These are phyloP conservation scores for Rutstroemia sp. DNA, from an alignment of 2,329 filamentous ascomycete genomes.

Conservation along the genomic window DNA sequence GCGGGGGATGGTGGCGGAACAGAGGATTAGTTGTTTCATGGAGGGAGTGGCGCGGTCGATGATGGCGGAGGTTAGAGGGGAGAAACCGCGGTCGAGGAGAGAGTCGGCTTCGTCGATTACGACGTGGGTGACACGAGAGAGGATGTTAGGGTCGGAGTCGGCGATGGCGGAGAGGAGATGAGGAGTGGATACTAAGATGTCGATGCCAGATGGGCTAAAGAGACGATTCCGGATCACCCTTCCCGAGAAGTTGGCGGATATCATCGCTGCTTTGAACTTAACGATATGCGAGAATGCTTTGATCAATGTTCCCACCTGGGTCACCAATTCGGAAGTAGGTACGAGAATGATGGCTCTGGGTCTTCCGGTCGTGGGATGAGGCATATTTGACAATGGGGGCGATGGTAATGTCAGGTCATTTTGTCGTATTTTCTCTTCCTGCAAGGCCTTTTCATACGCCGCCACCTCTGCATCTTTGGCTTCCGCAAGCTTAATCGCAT, in stretches of 20 bases:
- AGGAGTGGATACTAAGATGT: constrained; percentile 81
- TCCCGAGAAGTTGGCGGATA: constrained; percentile 70
- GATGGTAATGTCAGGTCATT: constrained; percentile 55
- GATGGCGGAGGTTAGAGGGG: constrained; percentile 72
- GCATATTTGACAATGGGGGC: constrained; percentile 52
- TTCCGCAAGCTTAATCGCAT: constrained; percentile 77
- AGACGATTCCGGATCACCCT: constrained; percentile 78
- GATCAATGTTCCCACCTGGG: constrained; percentile 73
- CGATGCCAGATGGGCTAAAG: constrained; percentile 74
- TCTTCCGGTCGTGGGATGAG: constrained; percentile 66
- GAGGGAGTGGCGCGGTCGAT: constrained; percentile 77
- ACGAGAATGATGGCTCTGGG: constrained; percentile 82
- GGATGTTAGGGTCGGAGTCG: constrained; percentile 81
- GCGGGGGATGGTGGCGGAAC: constrained; percentile 90
- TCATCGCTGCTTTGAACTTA: constrained; percentile 78
- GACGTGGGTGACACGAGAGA: constrained; percentile 84
- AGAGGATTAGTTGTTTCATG: constrained; percentile 79
- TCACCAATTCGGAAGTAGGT: constrained; percentile 85
- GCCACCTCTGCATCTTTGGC: constrained; percentile 50
- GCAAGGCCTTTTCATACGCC: constrained; percentile 50
- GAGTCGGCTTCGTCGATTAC: constrained; percentile 95
- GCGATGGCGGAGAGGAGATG: constrained; percentile 85
- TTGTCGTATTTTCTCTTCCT: constrained; percentile 45
- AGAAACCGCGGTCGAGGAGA: constrained; percentile 87
- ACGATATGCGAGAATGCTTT: constrained; percentile 77